Evolutionary conservation across 2,329 filamentous ascomycete genomes (phyloP).

Genomic region (Endocalyx cinctus): DNA sequence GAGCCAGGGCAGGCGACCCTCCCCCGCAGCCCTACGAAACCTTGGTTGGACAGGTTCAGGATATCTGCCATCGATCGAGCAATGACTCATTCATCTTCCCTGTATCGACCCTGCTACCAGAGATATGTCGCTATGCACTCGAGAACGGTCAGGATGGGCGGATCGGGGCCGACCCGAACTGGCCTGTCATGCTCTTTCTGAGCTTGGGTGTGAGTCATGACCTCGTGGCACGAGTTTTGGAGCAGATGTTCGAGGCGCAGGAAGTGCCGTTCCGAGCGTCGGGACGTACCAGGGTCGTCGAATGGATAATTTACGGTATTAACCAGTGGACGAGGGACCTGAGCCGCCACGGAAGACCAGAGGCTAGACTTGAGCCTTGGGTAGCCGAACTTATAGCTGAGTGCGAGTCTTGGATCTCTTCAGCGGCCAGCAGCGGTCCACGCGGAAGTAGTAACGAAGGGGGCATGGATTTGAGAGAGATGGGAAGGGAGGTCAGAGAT

Average conservation of each 20-base stretch:
- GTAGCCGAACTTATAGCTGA: conserved; percentile 38
- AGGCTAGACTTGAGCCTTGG: conserved; percentile 24
- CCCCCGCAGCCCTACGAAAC: conserved; percentile 63
- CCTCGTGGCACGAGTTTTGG: conserved; percentile 51
- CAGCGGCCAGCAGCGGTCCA: too few relatives aligned
- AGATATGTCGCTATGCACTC: conserved; percentile 59
- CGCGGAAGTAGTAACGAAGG: conserved; percentile 37
- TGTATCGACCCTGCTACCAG: conserved; percentile 54
- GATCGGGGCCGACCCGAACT: conserved; percentile 51
- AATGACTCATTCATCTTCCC: conserved; percentile 65
- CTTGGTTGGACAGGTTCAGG: conserved; percentile 59
- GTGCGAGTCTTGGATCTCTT: conserved; percentile 43
- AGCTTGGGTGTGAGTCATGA: conserved; percentile 52
- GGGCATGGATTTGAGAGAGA: conserved; percentile 39
- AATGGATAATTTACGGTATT: conserved; percentile 49
- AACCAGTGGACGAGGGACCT: conserved; percentile 42
- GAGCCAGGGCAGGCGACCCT: conserved; percentile 27
- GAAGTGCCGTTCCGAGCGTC: conserved; percentile 54
- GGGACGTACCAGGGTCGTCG: conserved; percentile 45
- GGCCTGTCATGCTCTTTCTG: conserved; percentile 54
- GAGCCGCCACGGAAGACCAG: conserved; percentile 21
- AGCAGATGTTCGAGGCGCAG: conserved; percentile 54
- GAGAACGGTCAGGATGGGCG: conserved; percentile 54
- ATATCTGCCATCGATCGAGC: conserved; percentile 60
- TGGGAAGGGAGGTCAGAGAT: conserved; percentile 38